Base-by-base conservation (phyloP, 2,329 filamentous ascomycete genomes). In the Aspergillus puulaauensis region DNA sequence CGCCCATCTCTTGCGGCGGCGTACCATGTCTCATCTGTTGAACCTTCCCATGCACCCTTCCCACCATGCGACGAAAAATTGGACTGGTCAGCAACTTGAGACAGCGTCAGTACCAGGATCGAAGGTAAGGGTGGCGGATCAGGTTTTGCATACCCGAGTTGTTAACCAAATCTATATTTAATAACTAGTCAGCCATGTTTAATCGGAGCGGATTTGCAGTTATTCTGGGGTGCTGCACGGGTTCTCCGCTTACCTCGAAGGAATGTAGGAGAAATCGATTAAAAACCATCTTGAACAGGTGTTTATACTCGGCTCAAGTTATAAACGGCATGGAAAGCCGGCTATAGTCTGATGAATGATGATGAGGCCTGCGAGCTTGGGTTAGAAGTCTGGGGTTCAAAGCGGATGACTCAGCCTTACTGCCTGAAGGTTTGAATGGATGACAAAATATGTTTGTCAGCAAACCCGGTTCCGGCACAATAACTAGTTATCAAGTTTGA, bases 61-160 rank as follows among this genome's bases (percentile, higher is more conserved):
- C 74, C 45, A 79, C 77, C 63, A 75, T 70, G 40, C 73, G 69
- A 64, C 78, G 77, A 61, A 79, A 80, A 51, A 70, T 61, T 9
- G 74, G 76, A 60, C 76, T 79, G 52, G 70, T 65, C 51, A 79
- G 67, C 56, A 80, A 73, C 75, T 78, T 61, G 40, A 55, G 33
- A 35, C 48, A 21, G 52, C 33, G 23, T 61, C 57, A 66, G 47
- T 43, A 49, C 57, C 35, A 53, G 23, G 43, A 12, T 46, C 40
- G 19, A 27, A 19, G 8, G 17, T 41, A 40, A 46, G 39, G 43
- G 33, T 27, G 45, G 35, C 33, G 14, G 39, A 49, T 6, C 11
- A 43, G 31, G 49, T 46, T 46, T 45, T 19, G 64, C 73, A 60
- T 73, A 77, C 75, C 64, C 73, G 68, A 52, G 64, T 58, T 53